Evolutionary conservation across 2,329 filamentous ascomycete genomes (phyloP), one percentile per base, ranked within the genome.

Genomic region (Cladophialophora psammophila): DNA sequence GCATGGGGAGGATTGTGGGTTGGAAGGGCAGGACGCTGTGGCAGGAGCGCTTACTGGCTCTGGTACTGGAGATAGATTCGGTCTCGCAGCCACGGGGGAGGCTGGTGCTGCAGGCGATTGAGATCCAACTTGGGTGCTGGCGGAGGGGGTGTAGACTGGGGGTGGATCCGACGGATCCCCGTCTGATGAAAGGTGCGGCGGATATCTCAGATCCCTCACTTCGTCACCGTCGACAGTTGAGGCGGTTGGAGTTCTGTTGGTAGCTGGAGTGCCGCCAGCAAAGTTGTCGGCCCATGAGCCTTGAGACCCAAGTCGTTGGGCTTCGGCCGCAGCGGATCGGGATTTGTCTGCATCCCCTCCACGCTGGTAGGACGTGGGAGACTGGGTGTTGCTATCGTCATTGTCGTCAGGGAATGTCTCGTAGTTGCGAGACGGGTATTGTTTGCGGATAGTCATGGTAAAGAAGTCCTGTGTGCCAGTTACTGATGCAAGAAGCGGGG

Each of bases 231-330:
- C 67, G 12, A 69, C 63, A 0, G 67, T 68, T 35, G 69, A 71
- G 13, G 65, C 65, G 13, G 62, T 32, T 20, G 69, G 69, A 7
- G 69, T 71, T 12, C 18, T 53, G 59, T 68, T 59, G 18, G 67
- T 68, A n/a, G 63, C 52, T 5, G 69, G 67, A 13, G 69, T 71
- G 15, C 63, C 63, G 36, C 69, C 67, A 8, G 60, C 58, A 34
- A 69, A 71, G 26, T 64, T 68, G 54, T 71, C 69, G 15, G 61
- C 65, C 70, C 70, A 72, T 40, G 67, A 70, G 40, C 66, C 68
- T 55, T 65, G 57, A n/a, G 70, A 72, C 18, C 56, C 70, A 32
- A 72, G 64, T 42, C 68, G 60, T 50, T 66, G 70, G 32, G 70
- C 70, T 55, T 72, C 70, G 15, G 50, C 64, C 15, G 67, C 70